Evolutionary conservation across 106 monocot genomes (phyloP), one percentile per base, ranked within the genome.

Genomic region (Dendrobium catenatum): DNA sequence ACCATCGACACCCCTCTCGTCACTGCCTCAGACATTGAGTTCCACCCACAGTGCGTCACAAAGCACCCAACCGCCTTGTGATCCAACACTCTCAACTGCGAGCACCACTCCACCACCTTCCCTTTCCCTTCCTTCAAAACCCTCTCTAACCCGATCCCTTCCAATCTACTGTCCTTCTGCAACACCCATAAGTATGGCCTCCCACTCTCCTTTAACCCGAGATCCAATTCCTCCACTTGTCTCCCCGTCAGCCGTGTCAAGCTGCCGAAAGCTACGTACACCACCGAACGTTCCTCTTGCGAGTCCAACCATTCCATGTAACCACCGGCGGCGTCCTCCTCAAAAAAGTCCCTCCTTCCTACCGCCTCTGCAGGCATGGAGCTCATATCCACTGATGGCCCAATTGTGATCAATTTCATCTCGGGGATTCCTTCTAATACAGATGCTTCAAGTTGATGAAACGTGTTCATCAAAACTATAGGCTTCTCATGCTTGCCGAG

Each of bases 31-130:
- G 24, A 55, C 47, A 61, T 72, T 15, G 86, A 78, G 44, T 81
- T 78, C 81, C 84, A 80, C 13, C 81, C 81, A 67, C 84, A 87
- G 64, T 87, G 87, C 4, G 83, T 87, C 29, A 84, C 77, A 72
- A 87, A 84, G 44, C 87, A 79, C 5, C 84, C 84, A 16, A 88
- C 84, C 66, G 87, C 78, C 0, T 22, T 44, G 61, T 85, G 79
- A 19, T 51, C 37, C 58, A 88, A 42, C 16, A 85, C 88, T 43
- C 73, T 84, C 58, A 47, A 13, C 46, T 84, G 84, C 6, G 40
- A 40, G 49, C 85, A 81, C 85, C 85, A 85, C 70, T 78, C 77
- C 77, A 85, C 80, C 72, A 81, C 68, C 78, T 81, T 81, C 55
- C 85, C 85, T 26, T 55, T 10, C 16, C 22, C 13, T 20, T 49